Percentiles rank a stretch among this genome's conserved stretches.
These are phyloP conservation scores for Prunus padus DNA, from an alignment of 306 rosid species.

Conservation along the genomic window DNA sequence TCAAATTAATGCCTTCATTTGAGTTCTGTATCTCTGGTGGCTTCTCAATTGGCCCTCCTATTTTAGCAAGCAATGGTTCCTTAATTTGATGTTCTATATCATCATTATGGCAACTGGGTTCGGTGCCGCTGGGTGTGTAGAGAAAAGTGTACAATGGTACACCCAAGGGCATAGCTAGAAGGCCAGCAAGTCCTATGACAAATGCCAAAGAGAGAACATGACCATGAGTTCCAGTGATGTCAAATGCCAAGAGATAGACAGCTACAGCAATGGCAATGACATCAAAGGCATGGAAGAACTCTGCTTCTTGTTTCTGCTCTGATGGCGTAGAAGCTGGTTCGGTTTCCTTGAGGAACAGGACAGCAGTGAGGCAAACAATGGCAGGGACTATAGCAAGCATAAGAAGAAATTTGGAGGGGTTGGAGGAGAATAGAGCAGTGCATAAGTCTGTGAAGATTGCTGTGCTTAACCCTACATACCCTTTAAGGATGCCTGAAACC, in stretches of 20 bases:
- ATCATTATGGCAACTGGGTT: slow-evolving; percentile 5
- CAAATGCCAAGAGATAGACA: slow-evolving; percentile 38
- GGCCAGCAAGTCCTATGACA: slow-evolving; percentile 29
- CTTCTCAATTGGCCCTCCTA: neutral
- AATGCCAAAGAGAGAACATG: slow-evolving; percentile 34
- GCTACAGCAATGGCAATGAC: slow-evolving; percentile 34
- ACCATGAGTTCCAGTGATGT: slow-evolving; percentile 28
- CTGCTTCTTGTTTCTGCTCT: slow-evolving; percentile 22
- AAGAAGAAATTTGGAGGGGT: slow-evolving; percentile 37
- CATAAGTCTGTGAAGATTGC: slow-evolving; percentile 46
- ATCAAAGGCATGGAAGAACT: slow-evolving; percentile 24
- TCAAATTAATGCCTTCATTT: slow-evolving; percentile 13
- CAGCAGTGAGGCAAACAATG: slow-evolving; percentile 29
- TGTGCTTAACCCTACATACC: slow-evolving; percentile 24
- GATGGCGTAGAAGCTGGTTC: slow-evolving; percentile 25
- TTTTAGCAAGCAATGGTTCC: slow-evolving; percentile 28
- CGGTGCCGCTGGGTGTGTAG: slow-evolving; percentile 1
- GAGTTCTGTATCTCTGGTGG: neutral
- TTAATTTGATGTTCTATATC: slow-evolving; percentile 25
- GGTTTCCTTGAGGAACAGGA: slow-evolving; percentile 29
- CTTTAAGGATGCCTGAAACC: slow-evolving; percentile 48
- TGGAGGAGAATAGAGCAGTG: slow-evolving; percentile 37
- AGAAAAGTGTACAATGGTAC: slow-evolving; percentile 31
- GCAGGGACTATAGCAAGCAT: slow-evolving; percentile 46
- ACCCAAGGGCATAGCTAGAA: slow-evolving; percentile 40